Evolutionary conservation across 192 early-diverging fungal species (phyloP).

Genomic region (Allomyces macrogynus): DNA sequence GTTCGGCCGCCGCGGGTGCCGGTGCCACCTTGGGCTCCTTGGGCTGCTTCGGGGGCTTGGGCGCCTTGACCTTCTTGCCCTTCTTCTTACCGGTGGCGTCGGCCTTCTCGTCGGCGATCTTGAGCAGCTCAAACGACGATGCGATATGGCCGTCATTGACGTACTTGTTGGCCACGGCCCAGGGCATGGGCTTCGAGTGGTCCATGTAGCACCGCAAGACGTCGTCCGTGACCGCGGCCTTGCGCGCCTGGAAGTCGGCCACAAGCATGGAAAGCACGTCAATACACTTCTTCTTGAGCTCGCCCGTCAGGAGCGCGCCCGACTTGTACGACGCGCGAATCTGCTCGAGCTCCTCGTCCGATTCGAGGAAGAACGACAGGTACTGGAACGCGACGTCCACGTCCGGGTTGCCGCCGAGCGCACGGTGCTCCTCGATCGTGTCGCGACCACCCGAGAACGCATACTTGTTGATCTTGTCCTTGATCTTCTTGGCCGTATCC

Average conservation of each 20-base stretch:
- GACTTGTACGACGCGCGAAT: constrained; percentile 52
- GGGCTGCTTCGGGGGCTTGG: neutral
- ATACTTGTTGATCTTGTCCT: constrained; percentile 92
- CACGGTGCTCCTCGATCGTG: constrained; percentile 61
- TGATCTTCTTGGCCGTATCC: constrained; percentile 79
- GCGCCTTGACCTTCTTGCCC: neutral
- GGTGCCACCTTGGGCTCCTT: no score
- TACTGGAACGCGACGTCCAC: constrained; percentile 94
- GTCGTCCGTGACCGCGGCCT: constrained; percentile 37
- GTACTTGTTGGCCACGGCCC: neutral
- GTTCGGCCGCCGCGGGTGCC: no score
- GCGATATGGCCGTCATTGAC: neutral
- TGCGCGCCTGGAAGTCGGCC: constrained; percentile 51
- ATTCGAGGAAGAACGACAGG: constrained; percentile 79
- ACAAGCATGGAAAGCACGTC: constrained; percentile 59
- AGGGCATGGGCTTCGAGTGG: constrained; percentile 5
- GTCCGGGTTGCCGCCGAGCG: constrained; percentile 71
- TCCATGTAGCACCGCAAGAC: constrained; percentile 44
- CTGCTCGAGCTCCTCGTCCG: constrained; percentile 62
- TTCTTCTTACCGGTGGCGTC: neutral
- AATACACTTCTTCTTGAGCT: constrained; percentile 77
- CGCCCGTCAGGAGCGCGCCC: constrained; percentile 71
- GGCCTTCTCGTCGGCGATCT: neutral
- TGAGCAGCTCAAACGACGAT: neutral
- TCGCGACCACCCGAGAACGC: constrained; percentile 86